Percentiles rank a stretch among this genome's conserved stretches.
Conservation (phyloP, 257 asterid genomes). For the Leonotis leonurus region DNA sequence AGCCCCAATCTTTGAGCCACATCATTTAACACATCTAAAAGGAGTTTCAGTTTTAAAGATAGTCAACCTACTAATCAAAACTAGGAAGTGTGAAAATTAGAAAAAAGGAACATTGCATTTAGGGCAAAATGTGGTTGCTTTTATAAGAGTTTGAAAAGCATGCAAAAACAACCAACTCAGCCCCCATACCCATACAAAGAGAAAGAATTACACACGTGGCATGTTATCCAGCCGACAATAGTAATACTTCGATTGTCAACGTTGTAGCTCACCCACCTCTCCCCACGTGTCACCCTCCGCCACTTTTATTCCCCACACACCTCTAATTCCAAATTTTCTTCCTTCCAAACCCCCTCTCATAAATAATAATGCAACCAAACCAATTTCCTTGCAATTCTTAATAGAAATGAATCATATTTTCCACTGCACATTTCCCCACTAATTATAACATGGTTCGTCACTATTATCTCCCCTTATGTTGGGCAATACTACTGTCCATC, state of each 20-base stretch:
- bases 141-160: constrained; percentile 6
- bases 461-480: not conserved
- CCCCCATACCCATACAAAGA: not conserved
- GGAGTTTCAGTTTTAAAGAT: too few relatives aligned
- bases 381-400: constrained; percentile 5
- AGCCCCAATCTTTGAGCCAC: too few relatives aligned
- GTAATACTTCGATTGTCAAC: constrained; percentile 44
- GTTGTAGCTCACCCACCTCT: constrained; percentile 62
- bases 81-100: constrained; percentile 21
- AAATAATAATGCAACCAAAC: constrained; percentile 19
- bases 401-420: constrained; percentile 11
- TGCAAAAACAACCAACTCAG: not conserved
- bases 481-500: constrained; percentile 12
- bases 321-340: constrained; percentile 20
- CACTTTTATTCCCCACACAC: constrained; percentile 21
- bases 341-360: constrained; percentile 20
- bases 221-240: constrained; percentile 43
- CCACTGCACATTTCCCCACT: not conserved
- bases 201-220: constrained; percentile 31
- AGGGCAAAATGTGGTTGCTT: not conserved
- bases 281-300: constrained; percentile 45
- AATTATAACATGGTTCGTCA: constrained; percentile 15
- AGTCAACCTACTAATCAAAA: not conserved
- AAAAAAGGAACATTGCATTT: not conserved
- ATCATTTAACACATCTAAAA: too few relatives aligned